Evolutionary conservation across 306 rosid species (phyloP), one percentile per base, ranked within the genome.

Genomic region (Cicer judaicum): DNA sequence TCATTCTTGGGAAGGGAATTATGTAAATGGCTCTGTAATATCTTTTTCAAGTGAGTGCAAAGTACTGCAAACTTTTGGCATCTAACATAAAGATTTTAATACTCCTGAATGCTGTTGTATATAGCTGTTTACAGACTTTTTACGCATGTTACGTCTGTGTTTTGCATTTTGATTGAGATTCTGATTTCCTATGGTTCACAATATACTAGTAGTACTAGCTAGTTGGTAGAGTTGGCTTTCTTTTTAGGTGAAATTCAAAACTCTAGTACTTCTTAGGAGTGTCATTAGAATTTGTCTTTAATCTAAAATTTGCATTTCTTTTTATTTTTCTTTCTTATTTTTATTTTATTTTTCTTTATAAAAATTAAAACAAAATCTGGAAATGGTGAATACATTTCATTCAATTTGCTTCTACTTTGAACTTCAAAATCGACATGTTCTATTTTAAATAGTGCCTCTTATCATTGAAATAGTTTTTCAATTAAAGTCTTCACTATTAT

Each of bases 61-160:
- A 77, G 73, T 70, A 76, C 78, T 71, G 52, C 46, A 76, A 68
- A 77, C 78, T 70, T 80, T 76, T 84, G 75, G 82, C 38, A 16
- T 62, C 77, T n/a, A 73, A 67, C 82, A 16, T 71, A 77, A 69
- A 78, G 71, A 66, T 78, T 75, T 73, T 76, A 60, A 40, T 60
- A 7, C 55, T 78, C 64, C 67, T 67, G 68, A 60, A 57, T 60
- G 68, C 52, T 41, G 34, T 36, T 64, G 16, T n/a, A n/a, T 50
- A 43, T 11, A 18, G 38, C 79, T 87, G 83, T 69, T 44, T 34
- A 46, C 60, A 49, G 74, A 11, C 72, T 36, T 78, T 14, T 47
- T 16, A 55, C 39, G 10, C 63, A 57, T 57, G 63, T 57, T 57
- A 49, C 60, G 38, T 69, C 70, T 16, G 12, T 56, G 52, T 49